Evolutionary conservation across 495 filamentous ascomycete species (phyloP).

Genomic region (Xylaria venustula): DNA sequence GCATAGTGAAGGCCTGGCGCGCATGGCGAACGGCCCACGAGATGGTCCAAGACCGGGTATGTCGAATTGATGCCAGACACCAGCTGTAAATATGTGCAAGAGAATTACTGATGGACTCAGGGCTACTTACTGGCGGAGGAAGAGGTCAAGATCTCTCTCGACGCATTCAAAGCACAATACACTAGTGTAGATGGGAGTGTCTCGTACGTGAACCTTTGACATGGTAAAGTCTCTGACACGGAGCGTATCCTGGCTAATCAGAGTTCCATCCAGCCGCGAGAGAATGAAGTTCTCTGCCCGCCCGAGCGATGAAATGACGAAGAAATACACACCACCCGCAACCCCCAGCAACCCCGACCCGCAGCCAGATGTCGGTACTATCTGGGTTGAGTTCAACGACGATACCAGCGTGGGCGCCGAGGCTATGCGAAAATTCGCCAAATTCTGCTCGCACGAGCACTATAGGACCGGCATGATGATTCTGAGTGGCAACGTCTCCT

Average conservation of each 20-base stretch:
- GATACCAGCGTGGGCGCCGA: constrained; percentile 80
- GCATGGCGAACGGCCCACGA: constrained; percentile 84
- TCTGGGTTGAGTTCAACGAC: constrained; percentile 86
- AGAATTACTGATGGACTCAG: constrained; percentile 41
- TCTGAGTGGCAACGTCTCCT: constrained; percentile 73
- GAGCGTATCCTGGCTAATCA: constrained; percentile 7
- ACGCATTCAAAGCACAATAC: constrained; percentile 69
- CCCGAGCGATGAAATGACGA: constrained; percentile 77
- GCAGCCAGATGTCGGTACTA: constrained; percentile 71
- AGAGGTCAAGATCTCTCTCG: constrained; percentile 78
- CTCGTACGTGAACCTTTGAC: constrained; percentile 52
- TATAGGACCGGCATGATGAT: constrained; percentile 88
- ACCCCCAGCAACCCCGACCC: constrained; percentile 64
- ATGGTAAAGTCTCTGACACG: not conserved
- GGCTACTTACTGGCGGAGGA: constrained; percentile 90
- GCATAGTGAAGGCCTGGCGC: constrained; percentile 76
- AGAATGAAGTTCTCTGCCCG: constrained; percentile 83
- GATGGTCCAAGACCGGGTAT: constrained; percentile 79
- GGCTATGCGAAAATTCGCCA: constrained; percentile 85
- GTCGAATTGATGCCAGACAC: not conserved
- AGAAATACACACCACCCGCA: constrained; percentile 70
- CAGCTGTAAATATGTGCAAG: not conserved
- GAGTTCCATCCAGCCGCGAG: constrained; percentile 58
- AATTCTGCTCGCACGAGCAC: constrained; percentile 70
- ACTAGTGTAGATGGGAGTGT: constrained; percentile 65